Evolutionary conservation across 2,329 filamentous ascomycete species (phyloP), one percentile per base, ranked within the genome.

Genomic region (Xylaria sp.): DNA sequence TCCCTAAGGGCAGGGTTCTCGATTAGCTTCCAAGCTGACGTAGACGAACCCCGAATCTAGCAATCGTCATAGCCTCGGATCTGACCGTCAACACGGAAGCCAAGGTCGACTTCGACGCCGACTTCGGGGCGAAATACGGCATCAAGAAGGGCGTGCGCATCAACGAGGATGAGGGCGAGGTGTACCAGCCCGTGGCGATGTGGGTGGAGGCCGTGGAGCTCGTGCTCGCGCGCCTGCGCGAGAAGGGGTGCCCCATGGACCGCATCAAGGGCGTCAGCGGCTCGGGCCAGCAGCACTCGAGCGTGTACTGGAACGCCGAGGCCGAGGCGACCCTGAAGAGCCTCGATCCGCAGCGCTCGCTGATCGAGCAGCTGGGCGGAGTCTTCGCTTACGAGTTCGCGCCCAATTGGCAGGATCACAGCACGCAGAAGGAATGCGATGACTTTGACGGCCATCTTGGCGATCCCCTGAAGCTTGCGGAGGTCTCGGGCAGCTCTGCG

Each of bases 361-460:
- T 98, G 56, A 86, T 92, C 59, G 89, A 92, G 69, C 94, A 97
- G 82, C 84, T 98, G 32, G 81, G 44, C n/a, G 57, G 84, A 10
- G 92, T 91, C 0, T 93, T 98, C 78, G 92, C 94, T 18, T 92
- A 97, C 80, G 90, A 92, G 4, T 94, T 90, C 82, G 94, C 93
- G 73, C 96, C 96, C 8, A 99, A 98, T 80, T 99, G 96, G 96
- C 96, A 98, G 82, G 96, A 99, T 80, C 92, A 94, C 70, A 97
- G 94, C 82, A 98, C 96, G 1, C 94, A 98, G 83, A 86, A 86
- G 73, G 93, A 99, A 82, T 98, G 94, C 78, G 94, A 98, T 79
- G 86, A 88, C 72, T 98, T 98, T 78, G 94, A 98, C 80, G 86
- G 84, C 5, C 84, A 85, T 63, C 82, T 98, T 8, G 92, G 92